Conservation (phyloP, 306 rosid species). For the Alnus glutinosa region DNA sequence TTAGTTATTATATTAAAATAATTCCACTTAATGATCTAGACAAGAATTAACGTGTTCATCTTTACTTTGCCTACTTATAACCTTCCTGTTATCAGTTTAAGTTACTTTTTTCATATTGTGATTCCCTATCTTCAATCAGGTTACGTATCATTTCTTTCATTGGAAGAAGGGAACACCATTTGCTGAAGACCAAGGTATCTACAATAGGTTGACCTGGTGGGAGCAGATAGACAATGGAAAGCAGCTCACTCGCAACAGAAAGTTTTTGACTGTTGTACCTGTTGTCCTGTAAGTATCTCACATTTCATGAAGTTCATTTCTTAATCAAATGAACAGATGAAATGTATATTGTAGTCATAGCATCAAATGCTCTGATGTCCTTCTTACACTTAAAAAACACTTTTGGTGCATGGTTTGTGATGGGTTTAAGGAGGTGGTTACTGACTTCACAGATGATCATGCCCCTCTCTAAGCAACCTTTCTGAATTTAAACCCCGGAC, state of each 20-base stretch:
- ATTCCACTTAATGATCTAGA: not conserved
- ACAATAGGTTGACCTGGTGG: slow-evolving; percentile 52
- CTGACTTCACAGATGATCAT: not conserved
- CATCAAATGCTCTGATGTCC: not conserved
- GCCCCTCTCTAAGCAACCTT: not conserved
- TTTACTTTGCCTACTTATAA: not conserved
- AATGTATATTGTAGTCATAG: not conserved
- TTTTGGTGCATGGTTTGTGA: not conserved
- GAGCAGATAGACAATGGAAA: slow-evolving; percentile 51
- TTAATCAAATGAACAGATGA: not conserved
- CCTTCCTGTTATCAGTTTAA: not conserved
- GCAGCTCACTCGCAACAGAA: slow-evolving; percentile 48
- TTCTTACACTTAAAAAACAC: not conserved
- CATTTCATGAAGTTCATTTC: not conserved
- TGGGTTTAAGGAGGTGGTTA: not conserved
- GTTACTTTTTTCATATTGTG: not conserved
- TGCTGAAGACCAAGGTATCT: slow-evolving; percentile 52
- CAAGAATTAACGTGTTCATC: not conserved
- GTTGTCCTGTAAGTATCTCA: slow-evolving; percentile 38
- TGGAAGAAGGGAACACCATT: slow-evolving; percentile 55
- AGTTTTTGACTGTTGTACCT: slow-evolving; percentile 45
- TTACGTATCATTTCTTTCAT: slow-evolving; percentile 45
- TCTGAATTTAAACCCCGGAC: not conserved
- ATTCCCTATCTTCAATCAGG: slow-evolving; percentile 23
- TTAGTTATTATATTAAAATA: not conserved